Base-by-base conservation (phyloP, 306 rosid genomes). In the Macrotyloma uniflorum region DNA sequence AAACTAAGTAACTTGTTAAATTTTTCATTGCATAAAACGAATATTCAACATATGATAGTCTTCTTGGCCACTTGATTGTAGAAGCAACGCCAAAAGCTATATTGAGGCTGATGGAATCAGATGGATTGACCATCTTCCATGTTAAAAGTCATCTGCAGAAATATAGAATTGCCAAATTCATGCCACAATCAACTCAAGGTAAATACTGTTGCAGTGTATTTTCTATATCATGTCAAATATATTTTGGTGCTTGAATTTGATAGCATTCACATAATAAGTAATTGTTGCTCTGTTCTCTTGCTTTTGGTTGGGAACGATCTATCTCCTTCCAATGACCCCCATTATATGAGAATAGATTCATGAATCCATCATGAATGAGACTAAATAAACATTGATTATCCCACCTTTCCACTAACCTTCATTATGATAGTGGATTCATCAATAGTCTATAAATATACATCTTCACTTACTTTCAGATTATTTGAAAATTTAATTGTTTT, bases 81-180 rank as follows among this genome's bases (percentile, higher is more conserved):
- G 98, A 91, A 85, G 98, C 98, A 54, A 94, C 98, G 47, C 98
- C 97, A 5, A 92, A 92, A 86, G 91, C 90, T 35, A 85, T 94
- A 79, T 40, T 94, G 28, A 94, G 82, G 86, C 81, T 89, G 79
- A 94, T 94, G 98, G 88, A 86, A 26, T 85, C 92, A 24, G 91
- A 89, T 62, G 96, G 91, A 65, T 79, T 94, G 79, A 94, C 98
- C 38, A 90, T 92, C 45, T 92, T 88, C 75, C 98, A 94, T 83
- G 88, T 94, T 13, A 94, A 94, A 83, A 94, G 98, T 72, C 97
- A 94, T 87, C 77, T 92, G 85, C 98, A 94, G 98, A 94, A 94
- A 80, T 94, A 91, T 70, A 93, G 98, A 82, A 86, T 89, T 35
- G 98, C 97, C 24, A 94, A 90, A 75, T 90, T 84, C 86, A 84